Percentiles rank a stretch among this genome's conserved stretches.
Evolutionary conservation across 2,329 filamentous ascomycete species (phyloP).

Genomic region (Claviceps cyperi): DNA sequence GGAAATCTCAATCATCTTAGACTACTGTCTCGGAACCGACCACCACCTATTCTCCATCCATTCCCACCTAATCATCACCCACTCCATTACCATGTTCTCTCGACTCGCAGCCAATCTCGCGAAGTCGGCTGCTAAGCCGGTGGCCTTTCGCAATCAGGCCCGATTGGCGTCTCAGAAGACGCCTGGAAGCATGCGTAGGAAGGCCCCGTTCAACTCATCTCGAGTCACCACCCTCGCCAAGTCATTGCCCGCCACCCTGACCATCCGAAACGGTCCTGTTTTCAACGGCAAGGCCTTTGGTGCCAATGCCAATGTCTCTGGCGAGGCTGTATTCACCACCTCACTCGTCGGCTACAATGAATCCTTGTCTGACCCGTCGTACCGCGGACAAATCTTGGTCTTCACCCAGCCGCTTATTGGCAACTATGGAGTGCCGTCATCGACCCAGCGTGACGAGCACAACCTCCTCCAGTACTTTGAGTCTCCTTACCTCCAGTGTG

Average conservation of each 20-base stretch:
- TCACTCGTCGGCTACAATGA: slow-evolving; percentile 96
- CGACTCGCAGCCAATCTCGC: slow-evolving; percentile 37
- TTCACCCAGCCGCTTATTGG: slow-evolving; percentile 91
- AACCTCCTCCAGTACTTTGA: slow-evolving; percentile 97
- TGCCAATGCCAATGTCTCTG: slow-evolving; percentile 90
- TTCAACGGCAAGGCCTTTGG: slow-evolving; percentile 96
- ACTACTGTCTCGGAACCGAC: slow-evolving; percentile 1
- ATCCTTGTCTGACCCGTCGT: slow-evolving; percentile 78
- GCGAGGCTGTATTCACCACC: slow-evolving; percentile 97
- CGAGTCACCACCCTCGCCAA: slow-evolving; percentile 51
- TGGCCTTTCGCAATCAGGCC: slow-evolving; percentile 26
- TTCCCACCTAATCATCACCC: not conserved
- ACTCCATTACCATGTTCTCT: slow-evolving; percentile 40
- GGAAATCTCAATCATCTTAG: slow-evolving; percentile 24
- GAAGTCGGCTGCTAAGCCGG: slow-evolving; percentile 35
- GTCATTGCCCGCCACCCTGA: slow-evolving; percentile 59
- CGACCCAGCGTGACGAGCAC: slow-evolving; percentile 66
- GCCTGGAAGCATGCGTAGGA: slow-evolving; percentile 53
- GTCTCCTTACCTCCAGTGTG: slow-evolving; percentile 92
- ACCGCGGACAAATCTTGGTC: slow-evolving; percentile 87
- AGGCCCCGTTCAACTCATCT: slow-evolving; percentile 44
- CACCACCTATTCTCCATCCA: not conserved
- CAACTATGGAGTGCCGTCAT: slow-evolving; percentile 95
- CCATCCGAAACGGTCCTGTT: slow-evolving; percentile 88
- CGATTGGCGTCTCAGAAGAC: slow-evolving; percentile 21